These are phyloP conservation scores for Gleditsia sinensis DNA, from an alignment of 306 rosid genomes.

Conservation along the genomic window DNA sequence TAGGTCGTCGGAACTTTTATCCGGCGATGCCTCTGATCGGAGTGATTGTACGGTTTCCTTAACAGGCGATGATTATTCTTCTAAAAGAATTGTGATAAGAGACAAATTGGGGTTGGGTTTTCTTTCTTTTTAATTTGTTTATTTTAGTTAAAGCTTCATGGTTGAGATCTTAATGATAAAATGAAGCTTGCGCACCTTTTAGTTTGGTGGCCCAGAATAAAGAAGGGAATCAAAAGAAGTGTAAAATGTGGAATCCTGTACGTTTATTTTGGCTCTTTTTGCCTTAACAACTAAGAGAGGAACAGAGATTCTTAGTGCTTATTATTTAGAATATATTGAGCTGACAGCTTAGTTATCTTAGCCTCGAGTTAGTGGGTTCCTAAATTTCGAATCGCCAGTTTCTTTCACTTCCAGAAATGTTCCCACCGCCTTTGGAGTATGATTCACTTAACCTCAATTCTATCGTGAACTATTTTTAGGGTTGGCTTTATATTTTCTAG, in stretches of 20 bases:
- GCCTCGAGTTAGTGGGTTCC: background rate
- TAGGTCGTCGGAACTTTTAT: constrained; percentile 32
- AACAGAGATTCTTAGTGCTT: constrained; percentile 30
- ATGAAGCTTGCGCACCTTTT: constrained; percentile 6
- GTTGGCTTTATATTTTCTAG: background rate
- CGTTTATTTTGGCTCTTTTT: background rate
- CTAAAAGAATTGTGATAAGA: background rate
- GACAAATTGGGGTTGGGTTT: background rate
- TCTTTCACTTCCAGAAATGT: constrained; percentile 3
- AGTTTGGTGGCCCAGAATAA: constrained; percentile 11
- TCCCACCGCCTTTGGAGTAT: background rate
- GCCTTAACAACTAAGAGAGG: background rate
- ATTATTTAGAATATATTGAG: background rate
- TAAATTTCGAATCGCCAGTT: constrained; percentile 19
- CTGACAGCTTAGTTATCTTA: background rate
- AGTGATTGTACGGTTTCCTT: constrained; percentile 21
- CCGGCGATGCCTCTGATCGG: constrained; percentile 35
- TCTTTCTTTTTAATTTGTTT: background rate
- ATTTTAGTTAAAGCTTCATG: constrained; percentile 9
- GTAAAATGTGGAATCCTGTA: constrained; percentile 36
- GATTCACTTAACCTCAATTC: constrained; percentile 5
- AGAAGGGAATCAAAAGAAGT: constrained; percentile 21
- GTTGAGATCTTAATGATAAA: constrained; percentile 31
- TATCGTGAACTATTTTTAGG: background rate
- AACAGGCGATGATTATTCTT: background rate